Evolutionary conservation across 129 eudicot species (phyloP), one percentile per base, ranked within the genome.

Genomic region (Helichrysum umbraculigerum): DNA sequence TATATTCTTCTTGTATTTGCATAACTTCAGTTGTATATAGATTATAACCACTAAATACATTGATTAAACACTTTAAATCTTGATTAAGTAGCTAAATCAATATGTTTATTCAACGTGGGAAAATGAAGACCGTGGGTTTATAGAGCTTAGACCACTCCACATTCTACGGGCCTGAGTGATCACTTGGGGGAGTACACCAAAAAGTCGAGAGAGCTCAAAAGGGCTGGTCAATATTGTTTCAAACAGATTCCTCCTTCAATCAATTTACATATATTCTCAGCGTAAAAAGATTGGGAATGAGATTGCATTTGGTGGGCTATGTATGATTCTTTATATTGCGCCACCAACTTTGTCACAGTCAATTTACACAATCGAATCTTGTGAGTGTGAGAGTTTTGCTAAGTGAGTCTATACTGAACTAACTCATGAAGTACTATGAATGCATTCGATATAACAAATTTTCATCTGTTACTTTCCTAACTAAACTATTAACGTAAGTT

Each of bases 231-330:
- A 84, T 73, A 35, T 79, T 68, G 90, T 63, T 81, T 78, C 50
- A 67, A 58, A 58, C 76, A 76, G 84, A 83, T 83, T 72, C 88
- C 71, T 35, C 35, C 58, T 50, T 37, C 39, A 37, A 61, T 72
- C 76, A 75, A 72, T 80, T 61, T 72, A 75, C 56, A 70, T 80
- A 78, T 76, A 85, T 85, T 85, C 89, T 66, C 28, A 41, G 86
- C 50, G 74, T 75, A 78, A 73, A 87, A 87, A 80, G 81, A 85
- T 81, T 81, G 68, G 41, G 71, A 81, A 76, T 72, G 79, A 71
- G 83, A 82, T 66, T 68, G 78, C 84, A 77, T 85, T 85, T 72
- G 75, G 87, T 85, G 86, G 78, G 84, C 50, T 58, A 35, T 62
- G 84, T 64, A 35, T 62, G 87, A 88, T 85, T 88, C 85, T 76